A percentile compares a stretch with the other conserved stretches of the same genome.
These are phyloP conservation scores for Harringtonia aguacate DNA, from an alignment of 2,329 filamentous ascomycete species.

Conservation along the genomic window DNA sequence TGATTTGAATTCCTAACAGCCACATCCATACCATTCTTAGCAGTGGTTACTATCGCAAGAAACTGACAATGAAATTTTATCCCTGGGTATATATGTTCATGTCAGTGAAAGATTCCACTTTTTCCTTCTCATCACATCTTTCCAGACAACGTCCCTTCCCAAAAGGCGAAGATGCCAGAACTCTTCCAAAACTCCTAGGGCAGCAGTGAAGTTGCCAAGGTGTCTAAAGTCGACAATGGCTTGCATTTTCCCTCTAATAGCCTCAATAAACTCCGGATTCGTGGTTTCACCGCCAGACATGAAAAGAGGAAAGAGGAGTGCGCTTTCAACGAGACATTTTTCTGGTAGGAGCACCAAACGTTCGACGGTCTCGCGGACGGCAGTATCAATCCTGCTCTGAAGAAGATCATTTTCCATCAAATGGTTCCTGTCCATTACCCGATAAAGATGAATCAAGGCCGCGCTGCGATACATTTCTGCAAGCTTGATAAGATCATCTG, in stretches of 20 bases:
- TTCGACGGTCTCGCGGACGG: neutral
- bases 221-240: neutral
- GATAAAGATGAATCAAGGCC: neutral
- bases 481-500: neutral
- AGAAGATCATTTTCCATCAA: neutral
- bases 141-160: neutral
- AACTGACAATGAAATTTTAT: too few relatives aligned
- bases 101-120: neutral
- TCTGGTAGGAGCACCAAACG: neutral
- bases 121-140: slow-evolving; percentile 1
- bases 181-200: slow-evolving; percentile 6
- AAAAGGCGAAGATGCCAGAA: slow-evolving; percentile 2
- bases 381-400: neutral
- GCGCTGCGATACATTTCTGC: neutral
- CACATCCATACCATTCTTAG: too few relatives aligned
- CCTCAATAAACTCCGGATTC: neutral
- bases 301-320: neutral
- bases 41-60: too few relatives aligned
- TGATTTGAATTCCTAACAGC: too few relatives aligned
- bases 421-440: neutral
- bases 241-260: neutral
- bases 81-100: too few relatives aligned
- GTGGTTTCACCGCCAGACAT: neutral
- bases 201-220: neutral
- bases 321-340: neutral